phyloP scores from a whole-genome alignment of 1,139 yeast genomes.

The Suhomyces taliae region DNA sequence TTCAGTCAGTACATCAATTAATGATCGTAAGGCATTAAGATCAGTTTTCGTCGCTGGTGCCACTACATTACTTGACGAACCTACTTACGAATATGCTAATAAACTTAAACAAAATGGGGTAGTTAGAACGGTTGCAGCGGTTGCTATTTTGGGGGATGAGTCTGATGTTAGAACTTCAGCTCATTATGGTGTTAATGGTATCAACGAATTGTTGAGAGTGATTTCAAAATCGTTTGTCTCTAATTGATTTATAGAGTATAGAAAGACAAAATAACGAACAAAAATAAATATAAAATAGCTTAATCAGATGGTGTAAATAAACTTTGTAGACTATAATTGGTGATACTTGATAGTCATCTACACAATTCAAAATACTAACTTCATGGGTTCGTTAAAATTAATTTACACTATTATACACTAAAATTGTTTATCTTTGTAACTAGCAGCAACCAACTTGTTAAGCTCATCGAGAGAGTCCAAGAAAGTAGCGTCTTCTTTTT shows the following conservation, averaged over 20 bases:
- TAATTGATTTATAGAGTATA: neutral
- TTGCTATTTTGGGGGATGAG: slow-evolving; percentile 50
- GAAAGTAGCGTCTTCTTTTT: slow-evolving; percentile 45
- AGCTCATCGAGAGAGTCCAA: slow-evolving; percentile 53
- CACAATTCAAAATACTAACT: neutral
- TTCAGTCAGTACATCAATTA: neutral
- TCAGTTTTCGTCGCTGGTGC: slow-evolving; percentile 66
- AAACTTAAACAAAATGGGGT: slow-evolving; percentile 34
- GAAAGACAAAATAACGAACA: neutral
- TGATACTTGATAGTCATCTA: neutral
- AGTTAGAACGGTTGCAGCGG: slow-evolving; percentile 52
- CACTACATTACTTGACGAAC: slow-evolving; percentile 68
- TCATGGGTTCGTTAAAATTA: neutral
- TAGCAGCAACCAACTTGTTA: slow-evolving; percentile 47
- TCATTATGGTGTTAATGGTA: slow-evolving; percentile 68
- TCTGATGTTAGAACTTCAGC: slow-evolving; percentile 58
- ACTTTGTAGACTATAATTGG: neutral
- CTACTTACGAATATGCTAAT: slow-evolving; percentile 62
- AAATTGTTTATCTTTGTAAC: slow-evolving; percentile 44
- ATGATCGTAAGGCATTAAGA: slow-evolving; percentile 19
- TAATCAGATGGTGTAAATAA: too few relatives aligned
- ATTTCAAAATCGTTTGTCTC: slow-evolving; percentile 25
- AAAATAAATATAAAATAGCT: neutral
- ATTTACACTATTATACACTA: slow-evolving; percentile 9
- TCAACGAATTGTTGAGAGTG: slow-evolving; percentile 68